Percentiles rank a stretch among this genome's conserved stretches.
phyloP scores from a whole-genome alignment of 2,329 filamentous ascomycete genomes.

The Arthrobotrys conoides region DNA sequence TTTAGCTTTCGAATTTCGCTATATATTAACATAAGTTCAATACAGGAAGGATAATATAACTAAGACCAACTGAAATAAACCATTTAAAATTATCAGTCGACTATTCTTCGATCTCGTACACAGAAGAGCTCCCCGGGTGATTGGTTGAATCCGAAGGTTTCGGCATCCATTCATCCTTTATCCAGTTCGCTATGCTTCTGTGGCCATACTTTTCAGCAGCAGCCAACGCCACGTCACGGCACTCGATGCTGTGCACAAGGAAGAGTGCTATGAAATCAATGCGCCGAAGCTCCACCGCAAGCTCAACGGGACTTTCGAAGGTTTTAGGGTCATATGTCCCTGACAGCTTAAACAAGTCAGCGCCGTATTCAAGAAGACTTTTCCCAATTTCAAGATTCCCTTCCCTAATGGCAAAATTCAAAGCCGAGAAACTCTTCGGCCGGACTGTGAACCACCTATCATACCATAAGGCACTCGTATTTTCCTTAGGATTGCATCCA shows the following conservation, averaged over 20 bases:
- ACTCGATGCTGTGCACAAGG: slow-evolving; percentile 12
- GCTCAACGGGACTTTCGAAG: not conserved
- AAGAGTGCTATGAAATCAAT: slow-evolving; percentile 28
- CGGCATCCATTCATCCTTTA: slow-evolving; percentile 13
- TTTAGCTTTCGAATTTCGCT: no score
- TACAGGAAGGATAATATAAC: no score
- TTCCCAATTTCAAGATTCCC: slow-evolving; percentile 7
- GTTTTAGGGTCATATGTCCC: not conserved
- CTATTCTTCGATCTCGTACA: not conserved
- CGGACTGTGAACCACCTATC: no score
- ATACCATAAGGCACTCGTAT: not conserved
- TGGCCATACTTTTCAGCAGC: not conserved
- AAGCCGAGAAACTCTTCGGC: no score
- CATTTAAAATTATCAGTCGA: no score
- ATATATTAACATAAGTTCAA: no score
- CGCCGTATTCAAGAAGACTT: slow-evolving; percentile 30
- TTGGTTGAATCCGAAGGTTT: not conserved
- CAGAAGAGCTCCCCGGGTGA: not conserved
- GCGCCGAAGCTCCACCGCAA: slow-evolving; percentile 8
- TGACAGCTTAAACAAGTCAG: not conserved
- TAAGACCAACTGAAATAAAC: no score
- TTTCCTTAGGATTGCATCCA: slow-evolving; percentile 3
- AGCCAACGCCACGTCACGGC: not conserved
- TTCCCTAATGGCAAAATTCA: not conserved
- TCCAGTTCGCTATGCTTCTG: slow-evolving; percentile 10